These are phyloP conservation scores for Penicillium longicatenatum DNA, from an alignment of 495 filamentous ascomycete species.

Conservation along the genomic window DNA sequence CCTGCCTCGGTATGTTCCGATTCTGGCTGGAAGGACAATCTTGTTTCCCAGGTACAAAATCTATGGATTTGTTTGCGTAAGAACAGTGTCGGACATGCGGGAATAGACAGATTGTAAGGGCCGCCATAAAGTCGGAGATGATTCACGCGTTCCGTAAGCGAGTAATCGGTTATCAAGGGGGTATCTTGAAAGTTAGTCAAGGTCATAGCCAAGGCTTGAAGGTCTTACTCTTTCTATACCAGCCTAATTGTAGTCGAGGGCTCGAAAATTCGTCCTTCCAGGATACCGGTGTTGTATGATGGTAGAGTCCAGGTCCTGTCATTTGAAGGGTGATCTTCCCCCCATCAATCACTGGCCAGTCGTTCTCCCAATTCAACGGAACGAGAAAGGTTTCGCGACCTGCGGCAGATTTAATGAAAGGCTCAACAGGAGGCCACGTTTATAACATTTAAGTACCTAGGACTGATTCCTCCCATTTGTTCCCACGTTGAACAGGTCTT, in stretches of 20 bases:
- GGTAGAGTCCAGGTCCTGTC: slow-evolving; percentile 31
- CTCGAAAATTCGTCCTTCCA: slow-evolving; percentile 46
- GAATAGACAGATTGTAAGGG: slow-evolving; percentile 41
- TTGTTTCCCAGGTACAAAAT: slow-evolving; percentile 37
- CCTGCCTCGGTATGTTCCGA: slow-evolving; percentile 39
- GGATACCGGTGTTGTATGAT: slow-evolving; percentile 16
- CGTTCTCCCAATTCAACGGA: slow-evolving; percentile 46
- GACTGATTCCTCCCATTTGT: slow-evolving; percentile 39
- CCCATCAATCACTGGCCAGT: slow-evolving; percentile 51
- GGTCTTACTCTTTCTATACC: slow-evolving; percentile 46
- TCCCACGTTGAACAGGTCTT: slow-evolving; percentile 31
- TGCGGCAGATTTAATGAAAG: slow-evolving; percentile 8
- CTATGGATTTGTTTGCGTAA: slow-evolving; percentile 46
- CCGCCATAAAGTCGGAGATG: slow-evolving; percentile 43
- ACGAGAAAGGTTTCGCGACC: slow-evolving; percentile 52
- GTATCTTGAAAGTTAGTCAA: slow-evolving; percentile 23
- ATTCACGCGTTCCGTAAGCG: slow-evolving; percentile 35
- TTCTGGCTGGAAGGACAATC: slow-evolving; percentile 31
- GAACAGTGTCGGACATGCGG: slow-evolving; percentile 44
- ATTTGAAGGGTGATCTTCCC: slow-evolving; percentile 44
- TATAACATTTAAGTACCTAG: slow-evolving; percentile 36
- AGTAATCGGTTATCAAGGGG: slow-evolving; percentile 35
- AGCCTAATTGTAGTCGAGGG: slow-evolving; percentile 31
- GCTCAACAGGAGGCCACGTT: too few relatives aligned
- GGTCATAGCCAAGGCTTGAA: not conserved